Percentiles rank a stretch among this genome's conserved stretches.
Conservation (phyloP, 345 rosid species). For the Murraya koenigii region DNA sequence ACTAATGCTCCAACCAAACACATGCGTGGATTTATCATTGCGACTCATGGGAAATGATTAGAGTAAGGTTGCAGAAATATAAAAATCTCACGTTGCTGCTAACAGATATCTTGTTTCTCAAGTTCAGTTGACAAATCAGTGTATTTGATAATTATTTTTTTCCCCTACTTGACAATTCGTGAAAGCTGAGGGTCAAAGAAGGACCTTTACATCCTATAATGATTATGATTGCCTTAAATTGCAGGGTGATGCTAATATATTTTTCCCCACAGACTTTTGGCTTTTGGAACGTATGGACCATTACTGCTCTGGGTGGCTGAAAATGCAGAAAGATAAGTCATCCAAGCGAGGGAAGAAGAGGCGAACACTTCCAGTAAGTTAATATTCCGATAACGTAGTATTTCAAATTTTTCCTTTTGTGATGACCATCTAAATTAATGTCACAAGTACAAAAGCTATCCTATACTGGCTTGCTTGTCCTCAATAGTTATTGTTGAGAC, state of each 20-base stretch:
- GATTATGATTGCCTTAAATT: conserved; percentile 7
- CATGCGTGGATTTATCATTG: not conserved
- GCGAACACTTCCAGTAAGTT: conserved; percentile 79
- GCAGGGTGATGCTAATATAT: conserved; percentile 99
- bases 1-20: not conserved
- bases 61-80: not conserved
- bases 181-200: not conserved
- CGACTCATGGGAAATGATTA: not conserved
- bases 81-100: not conserved
- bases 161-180: too few species aligned
- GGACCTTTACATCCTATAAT: not conserved
- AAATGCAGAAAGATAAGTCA: conserved; percentile 44
- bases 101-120: not conserved
- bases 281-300: conserved; percentile 91
- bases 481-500: not conserved
- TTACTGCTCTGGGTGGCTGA: conserved; percentile 82
- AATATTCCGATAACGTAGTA: not conserved
- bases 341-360: conserved; percentile 74
- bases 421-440: too few species aligned
- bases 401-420: not conserved
- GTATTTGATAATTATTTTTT: too few species aligned
- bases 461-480: too few species aligned
- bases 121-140: not conserved
- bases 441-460: not conserved
- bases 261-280: conserved; percentile 92